Evolutionary conservation across 495 filamentous ascomycete genomes (phyloP).

Genomic region (Penicillium canescens): DNA sequence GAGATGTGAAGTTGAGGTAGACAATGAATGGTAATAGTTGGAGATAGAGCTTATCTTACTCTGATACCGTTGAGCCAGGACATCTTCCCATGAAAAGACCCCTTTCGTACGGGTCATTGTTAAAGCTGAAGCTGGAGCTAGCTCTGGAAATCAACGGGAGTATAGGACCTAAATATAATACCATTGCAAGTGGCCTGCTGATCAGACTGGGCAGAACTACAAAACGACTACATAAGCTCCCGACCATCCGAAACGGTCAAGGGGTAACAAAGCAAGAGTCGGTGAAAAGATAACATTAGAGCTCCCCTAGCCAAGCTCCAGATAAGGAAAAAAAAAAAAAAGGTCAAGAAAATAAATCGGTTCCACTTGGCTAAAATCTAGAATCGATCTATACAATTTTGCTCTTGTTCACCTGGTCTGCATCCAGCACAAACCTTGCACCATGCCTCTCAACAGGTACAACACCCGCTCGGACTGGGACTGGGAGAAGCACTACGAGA

Average conservation of each 20-base stretch:
- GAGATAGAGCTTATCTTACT: constrained; percentile 25
- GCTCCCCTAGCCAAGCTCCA: neutral
- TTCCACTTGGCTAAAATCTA: neutral
- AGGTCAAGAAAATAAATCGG: neutral
- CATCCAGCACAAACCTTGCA: too few species aligned
- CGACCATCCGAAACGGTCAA: constrained; percentile 15
- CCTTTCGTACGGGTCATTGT: constrained; percentile 44
- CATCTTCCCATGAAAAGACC: constrained; percentile 51
- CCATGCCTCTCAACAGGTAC: too few species aligned
- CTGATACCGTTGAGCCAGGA: constrained; percentile 46
- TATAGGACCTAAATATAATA: constrained; percentile 3
- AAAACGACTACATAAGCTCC: constrained; percentile 12
- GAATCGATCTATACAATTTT: too few species aligned
- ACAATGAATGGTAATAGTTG: neutral
- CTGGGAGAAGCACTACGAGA: too few species aligned
- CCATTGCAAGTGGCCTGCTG: constrained; percentile 10
- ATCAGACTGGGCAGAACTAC: constrained; percentile 13
- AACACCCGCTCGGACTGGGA: too few species aligned
- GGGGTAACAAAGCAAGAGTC: constrained; percentile 4
- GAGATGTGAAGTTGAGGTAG: neutral
- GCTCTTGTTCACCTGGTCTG: too few species aligned
- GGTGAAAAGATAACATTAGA: constrained; percentile 10
- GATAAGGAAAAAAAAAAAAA: neutral
- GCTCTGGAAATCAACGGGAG: neutral
- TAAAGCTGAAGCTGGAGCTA: neutral